These are phyloP conservation scores for Casuarina equisetifolia DNA, from an alignment of 306 rosid genomes.

Conservation along the genomic window DNA sequence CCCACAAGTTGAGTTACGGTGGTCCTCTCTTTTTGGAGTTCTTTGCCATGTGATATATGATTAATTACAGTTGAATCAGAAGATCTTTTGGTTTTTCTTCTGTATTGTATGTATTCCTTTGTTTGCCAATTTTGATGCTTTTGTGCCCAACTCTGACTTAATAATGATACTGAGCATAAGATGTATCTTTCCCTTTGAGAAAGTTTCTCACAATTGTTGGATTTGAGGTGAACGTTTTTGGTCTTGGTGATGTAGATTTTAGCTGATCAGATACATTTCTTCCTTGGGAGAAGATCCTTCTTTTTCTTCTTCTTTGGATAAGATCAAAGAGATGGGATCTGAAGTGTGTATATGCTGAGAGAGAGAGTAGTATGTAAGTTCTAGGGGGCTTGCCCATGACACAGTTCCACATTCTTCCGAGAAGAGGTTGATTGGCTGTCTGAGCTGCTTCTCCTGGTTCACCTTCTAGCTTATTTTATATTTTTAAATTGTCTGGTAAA, in stretches of 20 bases:
- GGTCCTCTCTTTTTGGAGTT: not conserved
- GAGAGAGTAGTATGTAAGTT: conserved; percentile 35
- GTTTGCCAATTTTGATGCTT: not conserved
- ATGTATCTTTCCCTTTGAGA: not conserved
- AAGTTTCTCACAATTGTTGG: not conserved
- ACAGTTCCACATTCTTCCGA: conserved; percentile 38
- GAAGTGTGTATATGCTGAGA: not conserved
- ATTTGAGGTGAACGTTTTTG: not conserved
- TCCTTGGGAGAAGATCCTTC: too few relatives aligned
- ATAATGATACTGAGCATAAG: not conserved
- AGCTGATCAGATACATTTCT: too few relatives aligned
- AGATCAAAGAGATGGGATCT: too few relatives aligned
- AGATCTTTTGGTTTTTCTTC: not conserved
- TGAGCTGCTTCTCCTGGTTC: conserved; percentile 32
- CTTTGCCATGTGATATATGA: not conserved
- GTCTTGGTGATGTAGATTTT: not conserved
- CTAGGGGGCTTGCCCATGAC: conserved; percentile 33
- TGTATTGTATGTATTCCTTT: not conserved
- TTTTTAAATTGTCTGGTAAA: too few relatives aligned
- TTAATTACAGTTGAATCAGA: not conserved
- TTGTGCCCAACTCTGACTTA: not conserved
- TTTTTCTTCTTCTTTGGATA: too few relatives aligned
- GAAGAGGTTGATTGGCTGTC: conserved; percentile 27
- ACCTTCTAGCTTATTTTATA: conserved; percentile 5
- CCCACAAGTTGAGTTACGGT: not conserved